phyloP scores from a whole-genome alignment of 441 rosid genomes.

The Brassica balearica region DNA sequence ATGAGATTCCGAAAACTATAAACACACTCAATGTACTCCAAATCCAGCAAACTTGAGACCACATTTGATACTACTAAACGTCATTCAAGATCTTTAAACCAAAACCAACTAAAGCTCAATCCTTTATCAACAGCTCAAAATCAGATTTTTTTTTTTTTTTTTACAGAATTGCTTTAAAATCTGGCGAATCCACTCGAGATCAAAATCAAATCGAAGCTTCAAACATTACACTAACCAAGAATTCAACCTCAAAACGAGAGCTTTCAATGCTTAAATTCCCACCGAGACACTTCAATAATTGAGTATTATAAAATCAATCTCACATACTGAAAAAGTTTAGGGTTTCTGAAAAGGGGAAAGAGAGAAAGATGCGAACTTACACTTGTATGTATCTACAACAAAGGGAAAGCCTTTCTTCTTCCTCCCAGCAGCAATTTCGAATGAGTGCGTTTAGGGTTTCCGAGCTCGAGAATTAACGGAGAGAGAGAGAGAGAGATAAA shows the following conservation, averaged over 20 bases:
- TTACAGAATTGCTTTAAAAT: conserved; percentile 33
- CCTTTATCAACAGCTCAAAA: conserved; percentile 23
- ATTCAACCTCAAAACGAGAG: conserved; percentile 23
- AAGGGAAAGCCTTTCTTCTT: conserved; percentile 47
- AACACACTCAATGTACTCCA: background rate
- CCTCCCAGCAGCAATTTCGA: conserved; percentile 25
- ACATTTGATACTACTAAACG: conserved; percentile 14
- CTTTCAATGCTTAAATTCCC: conserved; percentile 26
- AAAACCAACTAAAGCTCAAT: too few relatives aligned
- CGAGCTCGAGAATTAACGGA: conserved; percentile 25
- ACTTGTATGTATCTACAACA: conserved; percentile 28
- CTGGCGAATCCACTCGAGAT: conserved; percentile 38
- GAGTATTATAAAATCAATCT: conserved; percentile 14
- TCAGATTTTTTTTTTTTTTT: background rate
- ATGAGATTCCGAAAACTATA: too few relatives aligned
- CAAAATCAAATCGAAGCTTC: conserved; percentile 32
- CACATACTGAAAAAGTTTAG: conserved; percentile 42
- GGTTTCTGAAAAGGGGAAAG: conserved; percentile 45
- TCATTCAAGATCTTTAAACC: conserved; percentile 25
- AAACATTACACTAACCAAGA: conserved; percentile 25
- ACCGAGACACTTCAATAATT: conserved; percentile 30
- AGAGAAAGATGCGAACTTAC: conserved; percentile 48
- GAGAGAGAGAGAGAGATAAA: background rate
- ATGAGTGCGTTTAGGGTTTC: conserved; percentile 42
- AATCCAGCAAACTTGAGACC: conserved; percentile 26